Base-by-base conservation (phyloP, 495 filamentous ascomycete species). In the Lepraria neglecta region DNA sequence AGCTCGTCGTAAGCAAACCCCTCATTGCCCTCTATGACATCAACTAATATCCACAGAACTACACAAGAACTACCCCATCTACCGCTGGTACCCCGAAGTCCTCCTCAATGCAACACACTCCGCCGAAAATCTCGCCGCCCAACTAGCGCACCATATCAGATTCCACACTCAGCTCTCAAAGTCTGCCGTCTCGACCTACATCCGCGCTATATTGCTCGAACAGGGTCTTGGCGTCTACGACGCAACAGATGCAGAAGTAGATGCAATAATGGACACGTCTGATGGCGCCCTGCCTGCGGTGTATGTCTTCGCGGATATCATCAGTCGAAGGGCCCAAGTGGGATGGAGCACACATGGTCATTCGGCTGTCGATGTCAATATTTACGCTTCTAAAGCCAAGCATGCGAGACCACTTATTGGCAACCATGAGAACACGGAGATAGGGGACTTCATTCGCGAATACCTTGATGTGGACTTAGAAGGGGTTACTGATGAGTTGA, bases 261-360 rank as follows among this genome's bases (percentile, higher is more conserved):
- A 81, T n/a, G 65, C 70, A 0, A 68, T 97, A 12, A 72, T 90
- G n/a, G 71, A 80, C 15, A 64, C 77, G 58, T 67, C 71, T 2
- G 67, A 74, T 31, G 6, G 19, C 14, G 82, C 84, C 0, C 70
- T 70, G 0, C 67, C 71, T 1, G 72, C 85, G 0, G 66, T 75
- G 3, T 82, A 82, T 68, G 73, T 82, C n/a, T 89, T 97, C 67
- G 83, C 91, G 0, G 83, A 89, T 68, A 91, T 97, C 75, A 81
- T 97, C 66, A 92, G 88, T 65, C 79, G 88, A 12, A 80, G 95
- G 56, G 88, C 91, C 3, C 91, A 95, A 70, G 82, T 95, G 52
- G 95, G 94, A 14, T 98, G 95, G 95, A 84, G 78, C 35, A 95
- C 90, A 0, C 91, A 95, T 68, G 91, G 91, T 19, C 91, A 97